Evolutionary conservation across 495 filamentous ascomycete species (phyloP).

Genomic region (Tetracladium marchalianum): DNA sequence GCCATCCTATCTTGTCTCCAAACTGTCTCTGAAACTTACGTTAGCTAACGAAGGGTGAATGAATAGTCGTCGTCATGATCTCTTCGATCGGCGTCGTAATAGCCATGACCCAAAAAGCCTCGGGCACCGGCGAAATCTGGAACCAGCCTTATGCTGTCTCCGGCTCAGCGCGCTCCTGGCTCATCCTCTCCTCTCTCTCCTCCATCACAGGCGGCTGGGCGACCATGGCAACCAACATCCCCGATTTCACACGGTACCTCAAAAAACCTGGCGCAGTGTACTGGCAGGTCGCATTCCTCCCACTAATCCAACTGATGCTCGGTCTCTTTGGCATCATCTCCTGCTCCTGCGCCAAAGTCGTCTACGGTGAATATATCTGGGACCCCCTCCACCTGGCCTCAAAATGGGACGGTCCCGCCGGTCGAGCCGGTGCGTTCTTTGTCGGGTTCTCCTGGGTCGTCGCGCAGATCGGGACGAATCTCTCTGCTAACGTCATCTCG

Average conservation of each 20-base stretch:
- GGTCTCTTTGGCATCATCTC: constrained; percentile 41
- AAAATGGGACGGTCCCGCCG: constrained; percentile 38
- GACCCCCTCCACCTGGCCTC: constrained; percentile 44
- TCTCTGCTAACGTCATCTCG: constrained; percentile 56
- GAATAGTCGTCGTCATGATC: constrained; percentile 25
- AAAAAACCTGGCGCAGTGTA: constrained; percentile 40
- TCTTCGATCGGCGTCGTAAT: constrained; percentile 32
- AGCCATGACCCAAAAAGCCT: constrained; percentile 33
- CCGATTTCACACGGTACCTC: constrained; percentile 51
- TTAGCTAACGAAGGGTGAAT: not conserved
- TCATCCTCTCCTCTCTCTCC: constrained; percentile 34
- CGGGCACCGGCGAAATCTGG: constrained; percentile 36
- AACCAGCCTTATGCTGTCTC: constrained; percentile 25
- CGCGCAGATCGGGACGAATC: constrained; percentile 51
- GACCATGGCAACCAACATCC: constrained; percentile 36
- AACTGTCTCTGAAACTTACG: too few relatives aligned
- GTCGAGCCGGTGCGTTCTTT: constrained; percentile 46
- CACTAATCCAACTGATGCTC: constrained; percentile 43
- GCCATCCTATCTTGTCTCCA: too few relatives aligned
- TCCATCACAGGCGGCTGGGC: constrained; percentile 34
- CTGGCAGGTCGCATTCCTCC: constrained; percentile 45
- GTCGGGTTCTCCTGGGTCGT: constrained; percentile 39
- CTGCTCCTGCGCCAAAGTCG: constrained; percentile 36
- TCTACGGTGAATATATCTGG: constrained; percentile 49
- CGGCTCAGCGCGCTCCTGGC: constrained; percentile 30